Evolutionary conservation across 1,139 yeast genomes (phyloP).

Genomic region (Trichomonascaceae sp.): DNA sequence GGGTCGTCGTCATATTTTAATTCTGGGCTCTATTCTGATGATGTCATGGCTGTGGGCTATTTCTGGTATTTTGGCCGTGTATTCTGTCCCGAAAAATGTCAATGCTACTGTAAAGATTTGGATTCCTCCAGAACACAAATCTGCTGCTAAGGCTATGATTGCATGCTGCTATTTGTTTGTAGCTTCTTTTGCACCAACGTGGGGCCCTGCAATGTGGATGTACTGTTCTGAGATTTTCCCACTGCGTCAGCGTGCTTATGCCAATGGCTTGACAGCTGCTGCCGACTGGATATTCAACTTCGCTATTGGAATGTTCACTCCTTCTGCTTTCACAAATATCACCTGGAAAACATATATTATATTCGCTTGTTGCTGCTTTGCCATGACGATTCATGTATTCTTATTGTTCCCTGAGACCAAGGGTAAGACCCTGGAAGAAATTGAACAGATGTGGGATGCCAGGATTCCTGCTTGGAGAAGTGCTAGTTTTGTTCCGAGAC

Average conservation of each 20-base stretch:
- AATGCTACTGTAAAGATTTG: conserved; percentile 41
- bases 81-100: conserved; percentile 37
- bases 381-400: conserved; percentile 50
- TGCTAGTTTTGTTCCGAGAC: conserved; percentile 16
- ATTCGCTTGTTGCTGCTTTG: conserved; percentile 57
- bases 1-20: conserved; percentile 47
- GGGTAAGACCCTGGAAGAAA: conserved; percentile 70
- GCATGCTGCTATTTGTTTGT: conserved; percentile 57
- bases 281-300: conserved; percentile 81
- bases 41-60: conserved; percentile 39
- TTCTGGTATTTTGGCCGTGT: conserved; percentile 41
- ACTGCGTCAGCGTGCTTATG: conserved; percentile 49
- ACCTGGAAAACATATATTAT: conserved; percentile 55
- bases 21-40: conserved; percentile 40
- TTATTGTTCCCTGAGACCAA: conserved; percentile 66
- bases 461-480: conserved; percentile 30
- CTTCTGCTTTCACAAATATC: conserved; percentile 50
- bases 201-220: conserved; percentile 59
- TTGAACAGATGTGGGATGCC: conserved; percentile 47
- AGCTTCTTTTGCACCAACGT: conserved; percentile 61
- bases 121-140: conserved; percentile 38
- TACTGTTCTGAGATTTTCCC: conserved; percentile 55
- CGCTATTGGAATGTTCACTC: conserved; percentile 63
- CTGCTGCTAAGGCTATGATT: conserved; percentile 46
- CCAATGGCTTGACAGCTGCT: conserved; percentile 54